Conservation (phyloP, 2,329 filamentous ascomycete species). For the Sporothrix brasiliensis region DNA sequence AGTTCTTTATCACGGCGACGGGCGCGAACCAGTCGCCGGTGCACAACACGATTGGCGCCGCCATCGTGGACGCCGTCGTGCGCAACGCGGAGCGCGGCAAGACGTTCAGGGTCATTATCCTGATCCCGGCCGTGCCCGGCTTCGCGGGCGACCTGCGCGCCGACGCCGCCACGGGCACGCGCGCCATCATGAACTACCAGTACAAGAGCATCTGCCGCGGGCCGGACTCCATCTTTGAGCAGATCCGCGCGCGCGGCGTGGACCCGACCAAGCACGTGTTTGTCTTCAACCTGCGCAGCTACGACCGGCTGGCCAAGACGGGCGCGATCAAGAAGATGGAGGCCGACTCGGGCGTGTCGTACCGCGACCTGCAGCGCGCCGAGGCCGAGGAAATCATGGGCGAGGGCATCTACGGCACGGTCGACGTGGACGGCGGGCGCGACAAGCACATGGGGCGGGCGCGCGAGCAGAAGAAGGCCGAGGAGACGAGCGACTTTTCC, state of each 20-base stretch:
- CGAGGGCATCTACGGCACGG: constrained; percentile 66
- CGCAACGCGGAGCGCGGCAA: constrained; percentile 77
- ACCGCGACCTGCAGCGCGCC: constrained; percentile 83
- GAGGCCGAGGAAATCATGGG: constrained; percentile 88
- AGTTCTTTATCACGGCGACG: constrained; percentile 97
- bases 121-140: constrained; percentile 90
- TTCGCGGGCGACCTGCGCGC: constrained; percentile 90
- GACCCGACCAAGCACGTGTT: constrained; percentile 83
- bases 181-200: constrained; percentile 98
- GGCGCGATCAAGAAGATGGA: constrained; percentile 73
- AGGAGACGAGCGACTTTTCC: constrained; percentile 43
- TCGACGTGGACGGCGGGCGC: constrained; percentile 50
- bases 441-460: constrained; percentile 55
- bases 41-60: constrained; percentile 81
- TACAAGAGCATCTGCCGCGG: constrained; percentile 95
- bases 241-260: constrained; percentile 70
- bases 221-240: constrained; percentile 85
- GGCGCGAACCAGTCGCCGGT: constrained; percentile 84
- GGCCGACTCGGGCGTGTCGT: constrained; percentile 75
- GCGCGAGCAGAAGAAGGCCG: constrained; percentile 41
- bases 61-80: constrained; percentile 89
- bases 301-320: constrained; percentile 88
- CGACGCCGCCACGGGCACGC: constrained; percentile 79
- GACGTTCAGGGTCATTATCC: constrained; percentile 86
- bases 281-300: constrained; percentile 90